These are phyloP conservation scores for Trichosporon sp. DNA, from an alignment of 1,284 basidiomycete species.

Conservation along the genomic window DNA sequence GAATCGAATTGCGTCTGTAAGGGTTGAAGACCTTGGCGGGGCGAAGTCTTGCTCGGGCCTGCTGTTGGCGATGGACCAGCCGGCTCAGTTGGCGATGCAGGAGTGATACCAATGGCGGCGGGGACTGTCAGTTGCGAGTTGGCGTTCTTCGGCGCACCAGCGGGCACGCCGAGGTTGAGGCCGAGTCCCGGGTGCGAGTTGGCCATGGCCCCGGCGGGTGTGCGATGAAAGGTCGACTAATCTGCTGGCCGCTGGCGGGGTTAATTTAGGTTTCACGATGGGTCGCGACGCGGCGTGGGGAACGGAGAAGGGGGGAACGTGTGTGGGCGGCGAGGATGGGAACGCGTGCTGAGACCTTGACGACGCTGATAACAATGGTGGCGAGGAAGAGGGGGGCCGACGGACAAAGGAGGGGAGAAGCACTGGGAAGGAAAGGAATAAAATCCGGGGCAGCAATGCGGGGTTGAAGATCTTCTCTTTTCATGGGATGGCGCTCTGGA, in stretches of 20 bases:
- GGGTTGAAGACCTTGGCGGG: background rate
- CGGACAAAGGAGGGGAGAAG: background rate
- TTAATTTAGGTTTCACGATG: background rate
- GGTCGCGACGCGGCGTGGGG: background rate
- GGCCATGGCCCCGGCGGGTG: background rate
- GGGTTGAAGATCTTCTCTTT: slow-evolving; percentile 6
- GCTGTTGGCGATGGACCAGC: background rate
- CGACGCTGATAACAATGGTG: background rate
- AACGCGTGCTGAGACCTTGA: background rate
- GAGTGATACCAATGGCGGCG: background rate
- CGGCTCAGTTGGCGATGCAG: background rate
- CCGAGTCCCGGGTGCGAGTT: background rate
- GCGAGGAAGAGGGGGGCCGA: background rate
- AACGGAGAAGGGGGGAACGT: background rate
- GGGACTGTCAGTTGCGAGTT: background rate
- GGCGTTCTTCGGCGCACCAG: background rate
- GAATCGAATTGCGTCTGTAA: background rate
- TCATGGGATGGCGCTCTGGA: background rate
- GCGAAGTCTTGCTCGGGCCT: background rate
- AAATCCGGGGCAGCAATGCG: slow-evolving; percentile 7
- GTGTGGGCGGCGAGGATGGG: background rate
- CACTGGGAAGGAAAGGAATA: background rate
- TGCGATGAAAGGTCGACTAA: background rate
- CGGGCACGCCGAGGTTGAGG: slow-evolving; percentile 1
- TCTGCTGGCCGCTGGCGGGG: background rate